Evolutionary conservation across 345 rosid species (phyloP).

Genomic region (Sisymbrium altissimum): DNA sequence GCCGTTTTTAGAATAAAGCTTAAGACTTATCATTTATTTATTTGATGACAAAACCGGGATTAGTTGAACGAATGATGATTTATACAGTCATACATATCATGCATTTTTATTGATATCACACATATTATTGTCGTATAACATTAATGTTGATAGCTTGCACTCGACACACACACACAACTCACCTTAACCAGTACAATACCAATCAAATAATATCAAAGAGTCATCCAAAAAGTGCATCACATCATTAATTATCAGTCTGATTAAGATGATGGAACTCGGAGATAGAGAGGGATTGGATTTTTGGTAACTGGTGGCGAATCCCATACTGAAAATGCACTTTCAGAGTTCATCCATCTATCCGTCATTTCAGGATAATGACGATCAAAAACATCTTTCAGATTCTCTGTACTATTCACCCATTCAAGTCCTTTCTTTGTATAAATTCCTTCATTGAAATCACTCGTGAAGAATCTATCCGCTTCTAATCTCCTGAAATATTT

Average conservation of each 20-base stretch:
- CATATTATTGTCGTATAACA: too few species aligned
- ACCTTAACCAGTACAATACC: background rate
- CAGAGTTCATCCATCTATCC: slow-evolving; percentile 52
- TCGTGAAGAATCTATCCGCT: slow-evolving; percentile 57
- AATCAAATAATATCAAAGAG: background rate
- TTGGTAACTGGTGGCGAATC: slow-evolving; percentile 37
- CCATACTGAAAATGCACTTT: slow-evolving; percentile 63
- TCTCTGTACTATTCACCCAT: slow-evolving; percentile 60
- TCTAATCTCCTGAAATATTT: slow-evolving; percentile 52
- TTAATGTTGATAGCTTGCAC: too few species aligned
- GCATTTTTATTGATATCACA: too few species aligned
- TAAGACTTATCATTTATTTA: too few species aligned
- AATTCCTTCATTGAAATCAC: slow-evolving; percentile 42
- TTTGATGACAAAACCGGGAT: too few species aligned
- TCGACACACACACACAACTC: background rate
- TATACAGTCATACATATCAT: too few species aligned
- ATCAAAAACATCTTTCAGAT: slow-evolving; percentile 45
- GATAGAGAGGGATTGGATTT: slow-evolving; percentile 44
- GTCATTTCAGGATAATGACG: slow-evolving; percentile 55
- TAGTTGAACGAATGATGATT: too few species aligned
- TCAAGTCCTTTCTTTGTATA: slow-evolving; percentile 56
- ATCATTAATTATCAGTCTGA: background rate
- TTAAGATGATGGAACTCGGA: slow-evolving; percentile 40
- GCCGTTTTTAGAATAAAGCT: too few species aligned
- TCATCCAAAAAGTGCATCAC: background rate